phyloP scores from a whole-genome alignment of 202 grass and related monocot genomes.

The Digitaria exilis region DNA sequence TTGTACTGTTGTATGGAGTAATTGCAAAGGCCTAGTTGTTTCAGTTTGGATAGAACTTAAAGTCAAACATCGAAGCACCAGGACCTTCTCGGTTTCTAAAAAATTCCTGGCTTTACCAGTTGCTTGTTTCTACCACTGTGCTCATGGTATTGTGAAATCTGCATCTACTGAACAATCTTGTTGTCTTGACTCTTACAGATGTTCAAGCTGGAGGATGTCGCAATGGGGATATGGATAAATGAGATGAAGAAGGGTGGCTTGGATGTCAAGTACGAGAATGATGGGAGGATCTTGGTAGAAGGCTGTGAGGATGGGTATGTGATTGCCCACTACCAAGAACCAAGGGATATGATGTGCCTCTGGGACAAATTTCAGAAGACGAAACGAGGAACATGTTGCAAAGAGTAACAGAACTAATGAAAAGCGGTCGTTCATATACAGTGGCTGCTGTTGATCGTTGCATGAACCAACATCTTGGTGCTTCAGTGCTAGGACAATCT shows the following conservation, averaged over 20 bases:
- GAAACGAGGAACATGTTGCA: slow-evolving; percentile 68
- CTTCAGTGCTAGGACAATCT: not conserved
- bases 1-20: slow-evolving; percentile 16
- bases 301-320: slow-evolving; percentile 89
- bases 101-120: not conserved
- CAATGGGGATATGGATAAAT: slow-evolving; percentile 98
- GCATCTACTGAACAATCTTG: not conserved
- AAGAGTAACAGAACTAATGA: slow-evolving; percentile 21
- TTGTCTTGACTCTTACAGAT: slow-evolving; percentile 60
- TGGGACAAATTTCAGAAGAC: slow-evolving; percentile 82
- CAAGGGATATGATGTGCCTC: slow-evolving; percentile 84
- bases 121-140: not conserved
- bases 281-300: slow-evolving; percentile 69
- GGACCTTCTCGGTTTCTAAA: not conserved
- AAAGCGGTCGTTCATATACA: not conserved
- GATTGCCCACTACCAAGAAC: slow-evolving; percentile 93
- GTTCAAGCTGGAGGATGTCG: slow-evolving; percentile 99
- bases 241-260: slow-evolving; percentile 76
- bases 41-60: not conserved
- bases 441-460: not conserved
- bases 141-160: not conserved
- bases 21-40: not conserved
- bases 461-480: not conserved
- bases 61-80: not conserved
- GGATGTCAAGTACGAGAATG: slow-evolving; percentile 78